Evolutionary conservation across 495 filamentous ascomycete genomes (phyloP), one percentile per base, ranked within the genome.

Genomic region (Lentithecium fluviatile): DNA sequence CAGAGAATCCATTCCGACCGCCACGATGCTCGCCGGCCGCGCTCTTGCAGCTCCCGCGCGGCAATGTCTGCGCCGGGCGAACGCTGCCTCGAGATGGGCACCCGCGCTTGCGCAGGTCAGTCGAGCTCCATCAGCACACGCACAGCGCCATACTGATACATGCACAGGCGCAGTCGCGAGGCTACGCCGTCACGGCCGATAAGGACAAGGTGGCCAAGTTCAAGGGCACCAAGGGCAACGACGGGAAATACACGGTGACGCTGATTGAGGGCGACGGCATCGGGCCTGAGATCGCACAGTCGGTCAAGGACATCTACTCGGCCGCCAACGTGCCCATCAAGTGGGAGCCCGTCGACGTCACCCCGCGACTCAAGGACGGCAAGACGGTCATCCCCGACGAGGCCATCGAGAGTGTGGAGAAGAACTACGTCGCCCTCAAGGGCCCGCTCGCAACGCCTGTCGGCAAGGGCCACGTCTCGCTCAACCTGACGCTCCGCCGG

Each of bases 241-340:
- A 92, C 82, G 94, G 93, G 70, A 90, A 90, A 75, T 98, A 88
- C 82, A 89, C 87, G 43, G 93, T 97, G 69, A 94, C 90, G 69
- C 81, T 98, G 75, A 98, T 98, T 66, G 94, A 98, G 80, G 94
- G 94, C 78, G 94, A 97, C 71, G 94, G 94, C 74, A 98, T 98
- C 72, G 94, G 94, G 59, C 93, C 93, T 56, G 92, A 98, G 78
- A 97, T 98, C 71, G 86, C 94, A 64, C 89, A 95, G 76, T 92
- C 92, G 25, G 90, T 98, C 61, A 97, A 96, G 82, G 89, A 96
- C 74, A 97, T 98, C 75, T 98, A 95, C 78, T 81, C 86, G 64
- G 95, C 95, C 68, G 94, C 95, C 61, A 89, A 92, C 77, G 92
- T 86, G 59, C 94, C 94, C 42, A 87, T 98, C 70, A 87, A 89